Evolutionary conservation across 75 land plant species (phyloP), one percentile per base, ranked within the genome.

Genomic region (Gnetum montanum): DNA sequence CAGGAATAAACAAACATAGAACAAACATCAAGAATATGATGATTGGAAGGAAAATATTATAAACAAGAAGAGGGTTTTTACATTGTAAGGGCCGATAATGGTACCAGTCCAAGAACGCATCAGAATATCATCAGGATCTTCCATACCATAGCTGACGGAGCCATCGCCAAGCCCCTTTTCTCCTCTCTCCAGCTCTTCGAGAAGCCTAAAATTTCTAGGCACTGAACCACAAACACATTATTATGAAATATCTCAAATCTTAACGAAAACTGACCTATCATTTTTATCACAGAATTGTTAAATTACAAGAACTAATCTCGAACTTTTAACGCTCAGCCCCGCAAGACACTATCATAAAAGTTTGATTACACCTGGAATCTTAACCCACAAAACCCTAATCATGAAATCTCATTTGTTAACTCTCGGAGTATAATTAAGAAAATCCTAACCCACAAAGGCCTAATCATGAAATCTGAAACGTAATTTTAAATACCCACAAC

Each of bases 111-210:
- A 82, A 2, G 87, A 86, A 11, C 86, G 78, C 87, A 86, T 83
- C 53, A 60, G 73, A 8, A 83, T 66, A 44, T 83, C 91, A 69
- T 86, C 87, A 10, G 75, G 71, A 65, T 83, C 91, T 73, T 86
- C 91, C 91, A 86, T 86, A 30, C 90, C 91, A 56, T 81, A 86
- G 58, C 90, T 86, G 29, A 86, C 90, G 47, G 83, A 70, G 27
- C 85, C 86, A 76, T 86, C 90, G 15, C 90, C 90, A 64, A 86
- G 77, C 1, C 90, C 90, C 47, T 86, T 86, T 57, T 86, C 91
- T 11, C 91, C 91, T 49, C 91, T 70, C 62, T 86, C 91, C 43
- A 86, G 78, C 43, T 86, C 91, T 37, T 86, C 91, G 35, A 86
- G 64, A n/a, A 86, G 59, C 54, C 87, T 66, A 54, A 84, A 84